Conservation (phyloP, 768 basidiomycete genomes). For the Suillus subluteus region DNA sequence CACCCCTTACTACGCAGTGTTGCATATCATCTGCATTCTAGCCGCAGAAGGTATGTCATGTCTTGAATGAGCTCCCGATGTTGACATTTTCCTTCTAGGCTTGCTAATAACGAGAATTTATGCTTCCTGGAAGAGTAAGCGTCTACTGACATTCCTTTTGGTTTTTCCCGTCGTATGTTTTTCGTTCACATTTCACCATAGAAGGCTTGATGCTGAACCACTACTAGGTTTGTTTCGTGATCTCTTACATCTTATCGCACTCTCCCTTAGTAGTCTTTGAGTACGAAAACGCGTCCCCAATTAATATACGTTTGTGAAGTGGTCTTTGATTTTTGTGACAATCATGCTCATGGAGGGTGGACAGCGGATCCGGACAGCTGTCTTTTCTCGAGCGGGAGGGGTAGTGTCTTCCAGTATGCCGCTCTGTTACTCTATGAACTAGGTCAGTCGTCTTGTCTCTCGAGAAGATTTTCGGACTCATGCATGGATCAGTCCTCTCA, state of each 20-base stretch:
- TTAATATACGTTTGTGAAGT: not conserved
- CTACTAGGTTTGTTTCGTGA: not conserved
- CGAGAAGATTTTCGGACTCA: not conserved
- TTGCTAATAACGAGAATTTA: conserved; percentile 2
- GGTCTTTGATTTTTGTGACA: not conserved
- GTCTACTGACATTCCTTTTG: not conserved
- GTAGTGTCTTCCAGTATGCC: not conserved
- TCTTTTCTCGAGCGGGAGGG: not conserved
- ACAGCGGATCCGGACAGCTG: not conserved
- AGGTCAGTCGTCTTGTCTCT: not conserved
- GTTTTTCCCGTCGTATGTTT: conserved; percentile 2
- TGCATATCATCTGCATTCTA: conserved; percentile 1
- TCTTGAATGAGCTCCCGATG: not conserved
- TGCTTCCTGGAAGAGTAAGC: not conserved
- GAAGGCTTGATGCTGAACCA: not conserved
- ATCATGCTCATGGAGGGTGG: not conserved
- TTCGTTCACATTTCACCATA: not conserved
- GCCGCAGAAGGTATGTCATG: not conserved
- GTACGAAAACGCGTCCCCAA: not conserved
- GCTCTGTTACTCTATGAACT: conserved; percentile 1
- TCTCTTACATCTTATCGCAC: not conserved
- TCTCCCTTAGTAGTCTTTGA: not conserved
- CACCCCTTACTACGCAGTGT: not conserved
- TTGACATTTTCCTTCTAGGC: not conserved
- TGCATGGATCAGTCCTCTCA: not conserved